Conservation (phyloP, 257 asterid species). For the Penstemon davidsonii region DNA sequence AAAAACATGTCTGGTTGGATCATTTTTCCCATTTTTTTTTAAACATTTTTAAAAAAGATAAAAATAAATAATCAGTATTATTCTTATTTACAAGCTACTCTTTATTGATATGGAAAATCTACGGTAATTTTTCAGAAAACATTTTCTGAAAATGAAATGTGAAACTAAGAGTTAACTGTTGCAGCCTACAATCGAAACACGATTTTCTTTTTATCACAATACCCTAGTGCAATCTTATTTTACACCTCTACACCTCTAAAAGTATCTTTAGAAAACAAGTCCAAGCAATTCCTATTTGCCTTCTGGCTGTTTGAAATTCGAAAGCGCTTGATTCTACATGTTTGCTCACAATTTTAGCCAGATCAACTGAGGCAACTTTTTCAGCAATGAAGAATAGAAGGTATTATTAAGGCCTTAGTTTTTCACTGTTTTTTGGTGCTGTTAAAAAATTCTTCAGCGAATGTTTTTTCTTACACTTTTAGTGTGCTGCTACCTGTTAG, state of each 20-base stretch:
- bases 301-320: conserved; percentile 19
- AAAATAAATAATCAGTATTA: not conserved
- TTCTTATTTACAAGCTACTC: not conserved
- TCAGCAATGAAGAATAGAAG: not conserved
- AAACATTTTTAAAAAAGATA: not conserved
- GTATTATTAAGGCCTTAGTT: not conserved
- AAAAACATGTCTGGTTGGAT: not conserved
- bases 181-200: not conserved
- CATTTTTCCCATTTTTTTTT: not conserved
- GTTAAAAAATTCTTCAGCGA: not conserved
- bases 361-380: conserved; percentile 13
- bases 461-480: not conserved
- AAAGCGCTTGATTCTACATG: not conserved
- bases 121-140: not conserved
- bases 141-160: not conserved
- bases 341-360: conserved; percentile 17
- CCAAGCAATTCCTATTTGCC: not conserved
- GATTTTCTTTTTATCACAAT: not conserved
- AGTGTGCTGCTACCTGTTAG: not conserved
- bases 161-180: not conserved
- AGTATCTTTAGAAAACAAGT: not conserved
- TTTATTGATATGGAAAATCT: not conserved
- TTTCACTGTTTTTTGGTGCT: conserved; percentile 1
- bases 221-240: not conserved
- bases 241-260: not conserved